Conservation (phyloP, 148 eudicot species). For the Dysphania ambrosioides region DNA sequence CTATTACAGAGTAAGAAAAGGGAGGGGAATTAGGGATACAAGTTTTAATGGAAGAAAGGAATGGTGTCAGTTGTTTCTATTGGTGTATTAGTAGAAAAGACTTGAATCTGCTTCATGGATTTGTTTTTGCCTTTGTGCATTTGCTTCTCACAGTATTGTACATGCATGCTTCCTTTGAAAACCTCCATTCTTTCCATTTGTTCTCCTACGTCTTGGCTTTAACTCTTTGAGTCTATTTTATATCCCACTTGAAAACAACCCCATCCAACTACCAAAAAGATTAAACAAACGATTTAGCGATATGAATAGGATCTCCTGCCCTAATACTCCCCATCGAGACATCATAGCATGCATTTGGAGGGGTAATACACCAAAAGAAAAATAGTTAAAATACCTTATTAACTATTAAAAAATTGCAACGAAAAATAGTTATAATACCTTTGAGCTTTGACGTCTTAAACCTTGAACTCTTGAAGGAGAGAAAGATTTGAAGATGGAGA, state of each 20-base stretch:
- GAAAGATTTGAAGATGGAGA: no score
- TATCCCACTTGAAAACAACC: conserved; percentile 29
- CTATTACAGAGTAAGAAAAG: no score
- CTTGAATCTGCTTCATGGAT: conserved; percentile 14
- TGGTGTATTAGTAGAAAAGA: not conserved
- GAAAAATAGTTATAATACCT: no score
- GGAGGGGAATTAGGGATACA: no score
- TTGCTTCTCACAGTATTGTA: conserved; percentile 42
- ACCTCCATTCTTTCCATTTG: conserved; percentile 44
- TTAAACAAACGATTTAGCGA: not conserved
- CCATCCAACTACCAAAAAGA: conserved; percentile 27
- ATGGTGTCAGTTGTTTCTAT: not conserved
- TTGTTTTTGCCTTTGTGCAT: conserved; percentile 38
- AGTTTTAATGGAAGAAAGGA: no score
- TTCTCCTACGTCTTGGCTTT: conserved; percentile 50
- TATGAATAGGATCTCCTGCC: not conserved
- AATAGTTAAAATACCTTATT: no score
- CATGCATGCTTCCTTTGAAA: conserved; percentile 40
- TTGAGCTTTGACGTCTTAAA: no score
- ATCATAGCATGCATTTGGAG: no score
- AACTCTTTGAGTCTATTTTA: conserved; percentile 31
- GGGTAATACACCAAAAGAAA: no score
- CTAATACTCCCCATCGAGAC: no score
- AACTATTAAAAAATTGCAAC: no score
- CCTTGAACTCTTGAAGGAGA: no score